phyloP scores from a whole-genome alignment of 495 filamentous ascomycete genomes.

The Xylaria cubensis region DNA sequence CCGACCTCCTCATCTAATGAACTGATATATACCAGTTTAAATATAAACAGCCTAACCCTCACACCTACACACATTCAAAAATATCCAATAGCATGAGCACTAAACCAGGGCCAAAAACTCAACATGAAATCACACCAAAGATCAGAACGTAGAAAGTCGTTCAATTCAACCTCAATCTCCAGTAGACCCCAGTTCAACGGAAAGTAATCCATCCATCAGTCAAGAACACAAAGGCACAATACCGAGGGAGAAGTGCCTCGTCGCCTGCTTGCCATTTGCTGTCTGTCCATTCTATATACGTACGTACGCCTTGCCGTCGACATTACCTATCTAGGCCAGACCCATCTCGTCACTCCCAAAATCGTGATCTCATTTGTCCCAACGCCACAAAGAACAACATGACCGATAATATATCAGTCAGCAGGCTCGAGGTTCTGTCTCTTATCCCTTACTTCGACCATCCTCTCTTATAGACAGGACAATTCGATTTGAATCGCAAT shows the following conservation, averaged over 20 bases:
- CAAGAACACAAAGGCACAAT: background rate
- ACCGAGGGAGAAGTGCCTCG: background rate
- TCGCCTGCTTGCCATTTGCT: background rate
- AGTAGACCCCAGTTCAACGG: background rate
- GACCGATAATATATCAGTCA: background rate
- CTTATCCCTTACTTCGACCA: background rate
- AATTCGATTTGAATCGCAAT: background rate
- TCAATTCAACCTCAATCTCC: no score
- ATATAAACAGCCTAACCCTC: no score
- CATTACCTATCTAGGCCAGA: background rate
- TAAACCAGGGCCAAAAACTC: no score
- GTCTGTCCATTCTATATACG: background rate
- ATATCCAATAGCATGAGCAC: no score
- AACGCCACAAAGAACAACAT: background rate
- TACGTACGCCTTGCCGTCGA: background rate
- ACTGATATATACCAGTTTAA: no score
- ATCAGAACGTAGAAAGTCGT: no score
- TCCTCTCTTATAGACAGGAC: background rate
- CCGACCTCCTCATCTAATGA: no score
- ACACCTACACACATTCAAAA: no score
- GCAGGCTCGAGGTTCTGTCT: background rate
- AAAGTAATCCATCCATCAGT: background rate
- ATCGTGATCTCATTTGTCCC: constrained; percentile 16
- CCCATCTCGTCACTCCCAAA: background rate
- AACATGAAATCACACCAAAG: no score